These are phyloP conservation scores for Diaporthe batatas DNA, from an alignment of 2,329 filamentous ascomycete species.

Conservation along the genomic window DNA sequence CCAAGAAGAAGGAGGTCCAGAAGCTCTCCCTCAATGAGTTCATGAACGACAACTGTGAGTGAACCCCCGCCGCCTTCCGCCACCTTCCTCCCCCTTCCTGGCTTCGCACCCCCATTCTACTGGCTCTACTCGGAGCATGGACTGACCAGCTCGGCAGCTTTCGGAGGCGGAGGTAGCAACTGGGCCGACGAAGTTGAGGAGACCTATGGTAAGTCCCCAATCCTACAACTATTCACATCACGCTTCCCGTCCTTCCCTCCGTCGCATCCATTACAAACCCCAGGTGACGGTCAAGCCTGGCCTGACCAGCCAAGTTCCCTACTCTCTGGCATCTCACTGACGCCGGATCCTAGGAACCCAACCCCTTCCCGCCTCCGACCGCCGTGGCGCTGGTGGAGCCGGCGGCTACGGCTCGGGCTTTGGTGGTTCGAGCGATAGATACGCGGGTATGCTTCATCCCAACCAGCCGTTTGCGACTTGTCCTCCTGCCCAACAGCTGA, in stretches of 20 bases:
- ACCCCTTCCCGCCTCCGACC: constrained; percentile 66
- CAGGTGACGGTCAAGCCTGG: not conserved
- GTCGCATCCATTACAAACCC: not conserved
- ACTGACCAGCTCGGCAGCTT: constrained; percentile 55
- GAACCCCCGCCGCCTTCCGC: constrained; percentile 45
- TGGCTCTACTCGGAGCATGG: constrained; percentile 46
- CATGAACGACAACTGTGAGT: constrained; percentile 90
- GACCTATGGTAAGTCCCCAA: constrained; percentile 74
- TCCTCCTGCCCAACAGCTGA: constrained; percentile 37
- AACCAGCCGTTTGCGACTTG: not conserved
- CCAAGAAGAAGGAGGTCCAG: constrained; percentile 92
- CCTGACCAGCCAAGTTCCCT: too few relatives aligned
- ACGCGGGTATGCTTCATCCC: constrained; percentile 34
- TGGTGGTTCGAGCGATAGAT: constrained; percentile 46
- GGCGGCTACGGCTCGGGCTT: constrained; percentile 51
- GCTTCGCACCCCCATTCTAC: constrained; percentile 36
- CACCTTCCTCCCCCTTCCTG: constrained; percentile 44
- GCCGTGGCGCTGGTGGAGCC: constrained; percentile 52
- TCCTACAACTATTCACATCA: constrained; percentile 37
- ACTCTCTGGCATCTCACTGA: constrained; percentile 19
- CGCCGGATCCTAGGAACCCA: constrained; percentile 63
- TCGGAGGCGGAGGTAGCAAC: constrained; percentile 74
- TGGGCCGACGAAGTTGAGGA: constrained; percentile 99
- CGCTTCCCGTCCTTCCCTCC: not conserved
- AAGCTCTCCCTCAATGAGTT: constrained; percentile 99